phyloP scores from a whole-genome alignment of 1,284 basidiomycete species.

The Ceratobasidium sp. region DNA sequence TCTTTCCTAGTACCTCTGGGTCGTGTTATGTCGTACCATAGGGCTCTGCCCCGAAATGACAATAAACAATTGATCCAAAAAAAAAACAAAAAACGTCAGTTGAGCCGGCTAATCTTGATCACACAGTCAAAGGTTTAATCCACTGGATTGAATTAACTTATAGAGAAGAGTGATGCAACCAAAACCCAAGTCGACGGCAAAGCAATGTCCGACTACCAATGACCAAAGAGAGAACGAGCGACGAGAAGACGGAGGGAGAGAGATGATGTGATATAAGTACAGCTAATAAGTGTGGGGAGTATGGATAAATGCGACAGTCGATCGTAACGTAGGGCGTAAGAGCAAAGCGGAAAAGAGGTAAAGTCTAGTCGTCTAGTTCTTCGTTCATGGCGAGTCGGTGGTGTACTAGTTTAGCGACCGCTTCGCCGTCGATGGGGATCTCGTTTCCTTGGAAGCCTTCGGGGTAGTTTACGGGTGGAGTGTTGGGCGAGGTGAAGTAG shows the following conservation, averaged over 20 bases:
- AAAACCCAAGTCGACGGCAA: slow-evolving; percentile 15
- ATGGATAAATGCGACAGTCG: background rate
- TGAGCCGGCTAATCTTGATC: too few relatives aligned
- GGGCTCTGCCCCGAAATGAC: too few relatives aligned
- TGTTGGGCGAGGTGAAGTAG: slow-evolving; percentile 38
- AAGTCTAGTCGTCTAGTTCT: slow-evolving; percentile 34
- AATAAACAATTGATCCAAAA: too few relatives aligned
- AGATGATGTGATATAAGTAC: slow-evolving; percentile 28
- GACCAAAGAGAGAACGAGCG: slow-evolving; percentile 9
- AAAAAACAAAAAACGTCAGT: too few relatives aligned
- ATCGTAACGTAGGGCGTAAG: slow-evolving; percentile 15
- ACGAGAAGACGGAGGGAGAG: background rate
- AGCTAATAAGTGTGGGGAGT: slow-evolving; percentile 3
- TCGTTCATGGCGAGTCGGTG: slow-evolving; percentile 38
- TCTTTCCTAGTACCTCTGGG: too few relatives aligned
- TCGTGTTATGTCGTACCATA: too few relatives aligned
- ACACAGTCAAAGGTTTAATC: background rate
- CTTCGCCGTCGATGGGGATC: slow-evolving; percentile 53
- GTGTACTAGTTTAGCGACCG: slow-evolving; percentile 44
- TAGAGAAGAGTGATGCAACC: slow-evolving; percentile 13
- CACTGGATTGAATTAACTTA: background rate
- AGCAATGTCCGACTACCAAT: slow-evolving; percentile 13
- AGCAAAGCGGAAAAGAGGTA: background rate
- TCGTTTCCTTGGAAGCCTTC: slow-evolving; percentile 60
- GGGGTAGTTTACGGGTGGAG: slow-evolving; percentile 50